phyloP scores from a whole-genome alignment of 2,329 filamentous ascomycete species.

The Lithohypha guttulata region DNA sequence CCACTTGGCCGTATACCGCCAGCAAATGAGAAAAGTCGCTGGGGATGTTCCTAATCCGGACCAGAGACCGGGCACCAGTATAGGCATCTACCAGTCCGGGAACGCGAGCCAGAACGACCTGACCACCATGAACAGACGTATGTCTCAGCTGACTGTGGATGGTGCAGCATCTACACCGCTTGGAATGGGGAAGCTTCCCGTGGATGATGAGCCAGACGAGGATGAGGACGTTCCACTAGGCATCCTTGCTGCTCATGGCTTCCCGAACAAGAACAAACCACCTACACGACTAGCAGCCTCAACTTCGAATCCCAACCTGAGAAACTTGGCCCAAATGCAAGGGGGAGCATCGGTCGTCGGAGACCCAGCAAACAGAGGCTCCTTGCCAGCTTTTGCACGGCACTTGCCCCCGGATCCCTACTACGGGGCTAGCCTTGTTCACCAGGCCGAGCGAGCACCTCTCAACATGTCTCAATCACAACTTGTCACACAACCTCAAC shows the following conservation, averaged over 20 bases:
- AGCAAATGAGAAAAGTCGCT: slow-evolving; percentile 95
- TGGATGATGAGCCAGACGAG: slow-evolving; percentile 48
- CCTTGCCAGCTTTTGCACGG: slow-evolving; percentile 70
- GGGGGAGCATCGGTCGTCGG: slow-evolving; percentile 49
- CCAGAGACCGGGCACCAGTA: slow-evolving; percentile 26
- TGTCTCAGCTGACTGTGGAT: slow-evolving; percentile 27
- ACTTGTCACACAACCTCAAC: background rate
- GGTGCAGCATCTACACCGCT: slow-evolving; percentile 28
- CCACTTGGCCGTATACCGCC: slow-evolving; percentile 77
- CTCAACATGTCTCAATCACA: slow-evolving; percentile 43
- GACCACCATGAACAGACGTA: slow-evolving; percentile 25
- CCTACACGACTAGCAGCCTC: slow-evolving; percentile 56
- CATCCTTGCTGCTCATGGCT: slow-evolving; percentile 79
- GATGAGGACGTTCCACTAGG: slow-evolving; percentile 82
- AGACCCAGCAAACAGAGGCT: slow-evolving; percentile 35
- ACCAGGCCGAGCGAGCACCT: slow-evolving; percentile 61
- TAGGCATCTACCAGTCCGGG: slow-evolving; percentile 7
- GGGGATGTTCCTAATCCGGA: slow-evolving; percentile 58
- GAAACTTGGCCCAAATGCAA: slow-evolving; percentile 26
- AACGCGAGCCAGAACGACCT: slow-evolving; percentile 14
- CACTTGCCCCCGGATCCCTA: slow-evolving; percentile 78
- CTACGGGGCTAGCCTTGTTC: slow-evolving; percentile 65
- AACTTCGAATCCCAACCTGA: slow-evolving; percentile 60
- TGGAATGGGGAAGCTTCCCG: slow-evolving; percentile 25
- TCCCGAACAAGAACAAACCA: slow-evolving; percentile 66